Percentiles rank a stretch among this genome's conserved stretches.
Evolutionary conservation across 352 stramenopile genomes (phyloP).

Genomic region (Elongisporangium prolatum): DNA sequence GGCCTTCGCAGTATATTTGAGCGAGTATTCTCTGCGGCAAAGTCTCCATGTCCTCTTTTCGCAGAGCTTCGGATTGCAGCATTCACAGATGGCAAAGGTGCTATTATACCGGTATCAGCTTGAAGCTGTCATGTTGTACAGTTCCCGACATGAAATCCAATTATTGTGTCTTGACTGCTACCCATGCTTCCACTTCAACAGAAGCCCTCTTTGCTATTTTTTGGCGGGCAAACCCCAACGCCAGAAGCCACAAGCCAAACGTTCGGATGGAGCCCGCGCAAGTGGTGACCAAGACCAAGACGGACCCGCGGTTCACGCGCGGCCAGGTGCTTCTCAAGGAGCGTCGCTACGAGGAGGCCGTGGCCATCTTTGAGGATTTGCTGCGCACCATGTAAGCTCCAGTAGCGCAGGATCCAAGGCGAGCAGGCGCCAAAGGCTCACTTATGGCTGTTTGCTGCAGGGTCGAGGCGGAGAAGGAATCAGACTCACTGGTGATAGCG

Average conservation of each 20-base stretch:
- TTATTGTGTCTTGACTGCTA: not conserved
- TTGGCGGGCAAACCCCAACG: not conserved
- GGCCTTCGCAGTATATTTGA: too few species aligned
- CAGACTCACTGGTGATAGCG: conserved; percentile 55
- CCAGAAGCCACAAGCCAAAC: not conserved
- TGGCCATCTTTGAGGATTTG: conserved; percentile 70
- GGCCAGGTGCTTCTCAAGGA: conserved; percentile 70
- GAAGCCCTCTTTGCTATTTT: not conserved
- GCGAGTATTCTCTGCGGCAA: too few species aligned
- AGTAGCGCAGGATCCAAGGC: not conserved
- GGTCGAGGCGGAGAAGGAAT: conserved; percentile 65
- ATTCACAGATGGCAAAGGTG: too few species aligned
- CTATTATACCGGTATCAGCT: too few species aligned
- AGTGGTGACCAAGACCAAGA: conserved; percentile 51
- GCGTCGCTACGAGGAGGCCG: conserved; percentile 76
- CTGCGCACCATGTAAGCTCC: conserved; percentile 62
- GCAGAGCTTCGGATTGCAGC: too few species aligned
- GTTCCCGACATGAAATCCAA: not conserved
- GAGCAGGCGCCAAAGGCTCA: not conserved
- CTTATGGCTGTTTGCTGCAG: conserved; percentile 9
- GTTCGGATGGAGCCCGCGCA: conserved; percentile 6
- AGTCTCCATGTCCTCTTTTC: too few species aligned
- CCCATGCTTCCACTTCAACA: not conserved
- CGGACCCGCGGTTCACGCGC: conserved; percentile 69
- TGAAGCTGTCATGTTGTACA: not conserved